These are phyloP conservation scores for Cryphonectria radicalis DNA, from an alignment of 2,329 filamentous ascomycete genomes.

Conservation along the genomic window DNA sequence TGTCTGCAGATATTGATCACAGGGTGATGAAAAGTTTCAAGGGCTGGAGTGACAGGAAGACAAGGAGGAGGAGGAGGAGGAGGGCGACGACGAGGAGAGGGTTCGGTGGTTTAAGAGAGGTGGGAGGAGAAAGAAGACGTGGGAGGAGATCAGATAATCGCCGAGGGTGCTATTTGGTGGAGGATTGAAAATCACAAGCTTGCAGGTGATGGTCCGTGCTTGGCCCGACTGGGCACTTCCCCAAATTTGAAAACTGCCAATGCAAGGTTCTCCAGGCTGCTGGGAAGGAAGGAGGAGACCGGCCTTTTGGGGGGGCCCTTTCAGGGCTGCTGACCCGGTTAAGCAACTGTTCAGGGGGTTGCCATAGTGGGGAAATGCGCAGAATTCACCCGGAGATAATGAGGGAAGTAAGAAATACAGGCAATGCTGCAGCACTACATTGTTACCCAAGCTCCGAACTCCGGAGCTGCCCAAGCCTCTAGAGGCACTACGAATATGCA, in stretches of 20 bases:
- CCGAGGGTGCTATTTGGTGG: slow-evolving; percentile 25
- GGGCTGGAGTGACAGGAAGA: neutral
- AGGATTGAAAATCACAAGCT: slow-evolving; percentile 18
- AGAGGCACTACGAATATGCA: neutral
- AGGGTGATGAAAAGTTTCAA: neutral
- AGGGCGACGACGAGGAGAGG: neutral
- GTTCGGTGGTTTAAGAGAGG: neutral
- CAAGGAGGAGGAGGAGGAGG: neutral
- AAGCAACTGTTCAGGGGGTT: neutral
- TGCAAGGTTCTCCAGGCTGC: slow-evolving; percentile 19
- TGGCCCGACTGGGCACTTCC: neutral
- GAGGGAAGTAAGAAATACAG: neutral
- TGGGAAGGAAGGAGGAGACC: neutral
- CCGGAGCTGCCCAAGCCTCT: neutral
- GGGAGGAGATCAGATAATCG: slow-evolving; percentile 16
- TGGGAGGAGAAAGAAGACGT: neutral
- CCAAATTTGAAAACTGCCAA: slow-evolving; percentile 1
- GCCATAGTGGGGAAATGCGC: neutral
- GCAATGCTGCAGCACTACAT: neutral
- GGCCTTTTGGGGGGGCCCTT: neutral
- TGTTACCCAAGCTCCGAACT: neutral
- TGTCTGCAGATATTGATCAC: neutral
- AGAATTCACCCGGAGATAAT: neutral
- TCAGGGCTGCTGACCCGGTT: neutral
- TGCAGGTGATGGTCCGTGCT: slow-evolving; percentile 9